These are phyloP conservation scores for Corrigiola litoralis DNA, from an alignment of 179 eudicot species.

Conservation along the genomic window DNA sequence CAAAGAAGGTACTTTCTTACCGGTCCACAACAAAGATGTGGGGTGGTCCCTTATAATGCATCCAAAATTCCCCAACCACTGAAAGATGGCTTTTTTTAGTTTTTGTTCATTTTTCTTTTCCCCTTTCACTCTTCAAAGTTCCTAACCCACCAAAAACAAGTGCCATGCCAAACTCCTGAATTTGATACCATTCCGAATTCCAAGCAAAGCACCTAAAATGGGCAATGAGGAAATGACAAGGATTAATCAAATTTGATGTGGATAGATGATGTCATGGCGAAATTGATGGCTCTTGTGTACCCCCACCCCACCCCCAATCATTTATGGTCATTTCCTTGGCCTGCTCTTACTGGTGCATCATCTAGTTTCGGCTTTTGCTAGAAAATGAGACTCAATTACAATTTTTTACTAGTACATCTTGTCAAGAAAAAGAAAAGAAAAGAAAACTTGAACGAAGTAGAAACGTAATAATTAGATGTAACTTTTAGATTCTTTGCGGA, in stretches of 20 bases:
- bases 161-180: slow-evolving; percentile 21
- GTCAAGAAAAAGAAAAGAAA: too few relatives aligned
- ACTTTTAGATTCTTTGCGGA: too few relatives aligned
- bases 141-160: background rate
- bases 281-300: slow-evolving; percentile 19
- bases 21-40: slow-evolving; percentile 11
- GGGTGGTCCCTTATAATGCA: slow-evolving; percentile 30
- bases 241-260: slow-evolving; percentile 21
- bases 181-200: slow-evolving; percentile 19
- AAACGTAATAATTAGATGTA: too few relatives aligned
- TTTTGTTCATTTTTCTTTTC: background rate
- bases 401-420: too few relatives aligned
- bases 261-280: slow-evolving; percentile 18
- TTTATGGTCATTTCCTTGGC: slow-evolving; percentile 21
- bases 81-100: background rate
- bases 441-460: too few relatives aligned
- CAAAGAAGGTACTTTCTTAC: slow-evolving; percentile 20
- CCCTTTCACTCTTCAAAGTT: background rate
- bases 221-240: slow-evolving; percentile 26
- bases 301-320: slow-evolving; percentile 20
- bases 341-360: slow-evolving; percentile 13
- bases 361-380: background rate
- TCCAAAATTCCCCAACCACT: slow-evolving; percentile 32
- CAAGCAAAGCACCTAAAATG: slow-evolving; percentile 23
- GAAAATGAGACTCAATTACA: background rate